Evolutionary conservation across 345 rosid genomes (phyloP), one percentile per base, ranked within the genome.

Genomic region (Salix purpurea): DNA sequence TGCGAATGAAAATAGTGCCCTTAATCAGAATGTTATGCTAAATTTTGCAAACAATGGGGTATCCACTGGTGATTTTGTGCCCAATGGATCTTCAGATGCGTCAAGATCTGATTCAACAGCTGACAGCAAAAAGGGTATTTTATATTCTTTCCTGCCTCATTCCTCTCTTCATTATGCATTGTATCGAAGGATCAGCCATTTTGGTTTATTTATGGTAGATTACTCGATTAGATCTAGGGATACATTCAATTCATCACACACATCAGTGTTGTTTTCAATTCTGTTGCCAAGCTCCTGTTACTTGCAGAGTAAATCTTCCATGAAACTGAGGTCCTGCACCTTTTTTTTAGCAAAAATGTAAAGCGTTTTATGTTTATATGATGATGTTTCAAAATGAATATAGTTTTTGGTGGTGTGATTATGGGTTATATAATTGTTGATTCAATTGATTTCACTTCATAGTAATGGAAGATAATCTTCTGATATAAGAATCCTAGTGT

Each of bases 91-190:
- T 34, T 36, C 50, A 7, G 89, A 76, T 74, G 81, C 83, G 37
- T 78, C 88, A 65, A 85, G 81, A 48, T 81, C 86, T n/a, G 88
- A 86, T 58, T 77, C 89, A 39, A 74, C 82, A 32, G 15, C 72
- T 23, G 94, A 91, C 52, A 54, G 77, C 69, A 86, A 80, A 73
- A 85, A 81, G 79, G 93, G 93, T 87, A 83, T 40, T 70, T n/a
- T 28, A 21, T 67, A 48, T 34, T 64, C 37, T 76, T 69, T 76
- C 50, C 44, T 14, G 48, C 1, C 30, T 40, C 16, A 68, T 16
- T n/a, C 12, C n/a, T 37, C 23, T 37, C 71, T 9, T 39, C 24
- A n/a, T 58, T n/a, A n/a, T 58, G 62, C 62, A 58, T 58, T 58
- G 62, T 24, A 3, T 58, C 14, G 28, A 58, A 58, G 62, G 26